Conservation (phyloP, 352 stramenopile species). For the Phytophthora sp. region DNA sequence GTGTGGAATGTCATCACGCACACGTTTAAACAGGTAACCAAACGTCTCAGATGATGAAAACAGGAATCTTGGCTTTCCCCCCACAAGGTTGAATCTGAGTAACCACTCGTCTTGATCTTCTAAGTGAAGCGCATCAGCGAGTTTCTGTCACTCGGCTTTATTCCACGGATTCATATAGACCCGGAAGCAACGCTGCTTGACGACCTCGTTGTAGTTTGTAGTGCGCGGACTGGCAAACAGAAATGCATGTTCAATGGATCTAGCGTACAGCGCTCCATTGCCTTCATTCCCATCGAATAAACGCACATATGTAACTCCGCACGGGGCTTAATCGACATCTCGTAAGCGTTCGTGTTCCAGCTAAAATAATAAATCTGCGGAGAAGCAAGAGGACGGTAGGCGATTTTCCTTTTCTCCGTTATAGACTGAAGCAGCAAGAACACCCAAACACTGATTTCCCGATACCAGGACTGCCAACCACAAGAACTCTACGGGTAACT, state of each 20-base stretch:
- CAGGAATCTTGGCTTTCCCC: no score
- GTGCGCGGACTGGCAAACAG: slow-evolving; percentile 33
- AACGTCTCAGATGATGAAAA: no score
- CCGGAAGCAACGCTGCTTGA: slow-evolving; percentile 27
- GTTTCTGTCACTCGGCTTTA: slow-evolving; percentile 23
- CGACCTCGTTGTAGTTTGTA: slow-evolving; percentile 31
- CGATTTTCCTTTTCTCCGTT: slow-evolving; percentile 35
- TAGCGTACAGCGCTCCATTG: neutral
- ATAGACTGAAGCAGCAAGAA: no score
- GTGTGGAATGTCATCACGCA: no score
- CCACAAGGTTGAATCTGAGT: no score
- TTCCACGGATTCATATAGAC: slow-evolving; percentile 41
- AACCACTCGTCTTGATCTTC: no score
- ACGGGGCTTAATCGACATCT: neutral
- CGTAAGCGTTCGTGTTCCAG: slow-evolving; percentile 5
- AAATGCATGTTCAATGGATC: slow-evolving; percentile 1
- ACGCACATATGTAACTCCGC: slow-evolving; percentile 6
- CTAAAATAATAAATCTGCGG: slow-evolving; percentile 14
- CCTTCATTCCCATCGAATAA: slow-evolving; percentile 23
- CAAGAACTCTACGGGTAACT: no score
- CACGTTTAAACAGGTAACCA: no score
- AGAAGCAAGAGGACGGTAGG: slow-evolving; percentile 14
- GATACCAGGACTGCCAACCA: no score
- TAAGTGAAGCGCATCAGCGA: slow-evolving; percentile 27
- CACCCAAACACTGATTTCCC: no score